A percentile compares a stretch with the other conserved stretches of the same genome.
Conservation (phyloP, 2,329 filamentous ascomycete species). For the Exophiala sideris region DNA sequence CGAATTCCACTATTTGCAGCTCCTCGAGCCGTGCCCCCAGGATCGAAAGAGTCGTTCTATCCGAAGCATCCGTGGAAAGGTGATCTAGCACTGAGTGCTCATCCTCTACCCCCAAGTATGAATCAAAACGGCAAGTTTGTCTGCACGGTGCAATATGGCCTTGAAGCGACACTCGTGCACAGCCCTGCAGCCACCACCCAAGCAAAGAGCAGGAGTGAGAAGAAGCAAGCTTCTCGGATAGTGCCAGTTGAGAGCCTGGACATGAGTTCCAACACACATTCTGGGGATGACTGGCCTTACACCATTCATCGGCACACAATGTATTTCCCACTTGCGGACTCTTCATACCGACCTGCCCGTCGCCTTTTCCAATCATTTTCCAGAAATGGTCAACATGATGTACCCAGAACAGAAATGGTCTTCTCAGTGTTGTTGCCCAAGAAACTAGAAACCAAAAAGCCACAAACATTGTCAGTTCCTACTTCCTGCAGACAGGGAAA, state of each 20-base stretch:
- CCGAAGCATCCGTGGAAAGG: conserved; percentile 9
- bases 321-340: neutral
- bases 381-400: neutral
- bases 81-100: neutral
- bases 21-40: conserved; percentile 2
- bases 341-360: neutral
- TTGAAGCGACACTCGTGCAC: conserved; percentile 5
- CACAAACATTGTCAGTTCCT: conserved; percentile 4
- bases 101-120: conserved; percentile 19
- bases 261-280: neutral
- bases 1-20: conserved; percentile 13
- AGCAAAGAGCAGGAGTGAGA: neutral
- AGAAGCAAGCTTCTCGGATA: neutral
- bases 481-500: neutral
- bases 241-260: conserved; percentile 2
- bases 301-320: conserved; percentile 5
- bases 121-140: neutral
- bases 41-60: conserved; percentile 6
- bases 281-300: conserved; percentile 5
- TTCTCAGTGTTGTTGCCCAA: conserved; percentile 11
- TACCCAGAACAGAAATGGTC: neutral
- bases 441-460: neutral
- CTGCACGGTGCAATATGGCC: conserved; percentile 7
- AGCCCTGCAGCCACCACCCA: neutral
- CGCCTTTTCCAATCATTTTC: neutral